Base-by-base conservation (phyloP, 2,329 filamentous ascomycete species). In the Aspergillus carbonarius region DNA sequence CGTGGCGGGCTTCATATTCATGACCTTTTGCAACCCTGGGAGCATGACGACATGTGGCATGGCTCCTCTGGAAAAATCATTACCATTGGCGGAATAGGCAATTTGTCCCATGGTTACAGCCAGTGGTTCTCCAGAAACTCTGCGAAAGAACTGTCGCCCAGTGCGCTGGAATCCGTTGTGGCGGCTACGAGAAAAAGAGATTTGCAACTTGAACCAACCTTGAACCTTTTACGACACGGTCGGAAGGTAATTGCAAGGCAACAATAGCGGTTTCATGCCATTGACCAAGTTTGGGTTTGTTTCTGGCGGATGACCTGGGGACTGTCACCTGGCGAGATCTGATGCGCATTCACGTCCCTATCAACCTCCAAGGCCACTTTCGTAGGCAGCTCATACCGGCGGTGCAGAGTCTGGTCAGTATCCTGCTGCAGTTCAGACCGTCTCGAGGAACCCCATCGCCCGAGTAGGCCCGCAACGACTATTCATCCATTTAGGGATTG, bases 11-110 rank as follows among this genome's bases (percentile, higher is more conserved):
- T 60, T 42, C 27, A 42, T 34, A 42, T 54, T 54, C 37, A 54
- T 54, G 51, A 37, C 37, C 39, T 10, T 56, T 37, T 54, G 55
- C 37, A 53, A 55, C 51, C 50, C 54, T 53, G 35, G 42, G 42
- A 50, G 20, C 42, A 53, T 62, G 60, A 62, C 60, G 60, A 58
- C 58, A 62, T 60, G 37, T 44, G 50, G 48, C 34, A 40, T 48
- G 20, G 27, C 34, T 37, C 47, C 47, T 53, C 20, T 47, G 52
- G 40, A 15, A 30, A 18, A 10, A 44, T 54, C 27, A 32, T 37
- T 52, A 37, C 37, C 49, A 58, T 58, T 58, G 55, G 55, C 18
- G 23, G 7, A 44, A 17, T 18, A 18, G 40, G 34, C 17, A 30
- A 20, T 15, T 42, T 23, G 51, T 58, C 34, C 57, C 57, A 59